Base-by-base conservation (phyloP, 2,329 filamentous ascomycete genomes). In the Colletotrichum sp. region DNA sequence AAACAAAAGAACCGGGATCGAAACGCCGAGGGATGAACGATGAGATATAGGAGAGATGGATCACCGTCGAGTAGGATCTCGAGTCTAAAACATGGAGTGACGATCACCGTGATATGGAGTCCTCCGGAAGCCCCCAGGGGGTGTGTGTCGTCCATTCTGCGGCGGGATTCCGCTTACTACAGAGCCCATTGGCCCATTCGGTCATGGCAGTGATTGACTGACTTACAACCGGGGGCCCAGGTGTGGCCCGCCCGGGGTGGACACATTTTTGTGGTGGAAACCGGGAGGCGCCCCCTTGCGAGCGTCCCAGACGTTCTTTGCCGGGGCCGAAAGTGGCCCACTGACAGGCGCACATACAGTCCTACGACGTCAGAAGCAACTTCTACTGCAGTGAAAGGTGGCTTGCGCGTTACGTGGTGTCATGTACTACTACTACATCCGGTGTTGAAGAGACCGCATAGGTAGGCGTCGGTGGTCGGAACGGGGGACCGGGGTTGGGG, bases 51-150 rank as follows among this genome's bases (percentile, higher is more conserved):
- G 15, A 39, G 32, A 26, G 32, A 60, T 12, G 48, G 9, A 3
- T 13, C n/a, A 39, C 30, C 16, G 5, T 16, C 21, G n/a, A 64
- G 32, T 13, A 5, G 43, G 59, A 65, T 75, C 64, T 48, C 43
- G 32, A 32, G 73, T 21, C 34, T 65, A 67, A 68, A 68, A 73
- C 73, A 68, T 73, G 34, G 57, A 73, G 39, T 43, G 64, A 34
- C 69, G 73, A 68, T 73, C 64, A 67, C 8, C 16, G 57, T 30
- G 57, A 34, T 13, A 52, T 7, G 57, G 57, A 61, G 57, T 6
- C 57, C 26, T 61, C 57, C 57, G 26, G 57, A 30, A 32, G 43
- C 21, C 26, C 18, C 60, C 21, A 16, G 67, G 34, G 43, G 24
- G 30, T 13, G 43, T 28, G 26, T 16, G 55, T 59, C 55, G 24